These are phyloP conservation scores for Fagus crenata DNA, from an alignment of 306 rosid species.

Conservation along the genomic window DNA sequence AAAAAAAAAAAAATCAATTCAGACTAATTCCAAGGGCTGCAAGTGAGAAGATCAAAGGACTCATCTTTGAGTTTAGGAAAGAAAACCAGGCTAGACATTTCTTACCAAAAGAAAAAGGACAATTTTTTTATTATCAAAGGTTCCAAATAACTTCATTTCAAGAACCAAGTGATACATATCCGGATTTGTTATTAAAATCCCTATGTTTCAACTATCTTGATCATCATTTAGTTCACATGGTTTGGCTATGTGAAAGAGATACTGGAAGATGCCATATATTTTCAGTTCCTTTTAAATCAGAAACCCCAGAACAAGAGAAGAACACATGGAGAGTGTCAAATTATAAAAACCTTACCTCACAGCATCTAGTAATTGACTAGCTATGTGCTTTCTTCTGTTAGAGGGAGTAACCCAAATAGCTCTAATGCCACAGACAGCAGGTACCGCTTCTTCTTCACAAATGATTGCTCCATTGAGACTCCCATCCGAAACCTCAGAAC, in stretches of 20 bases:
- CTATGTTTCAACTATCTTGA: neutral
- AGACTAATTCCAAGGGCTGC: neutral
- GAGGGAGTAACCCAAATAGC: conserved; percentile 87
- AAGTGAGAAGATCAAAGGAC: neutral
- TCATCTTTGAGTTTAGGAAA: neutral
- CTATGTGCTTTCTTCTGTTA: conserved; percentile 69
- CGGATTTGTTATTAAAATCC: neutral
- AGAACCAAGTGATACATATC: neutral
- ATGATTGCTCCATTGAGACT: conserved; percentile 47
- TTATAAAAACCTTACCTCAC: conserved; percentile 51
- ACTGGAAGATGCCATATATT: neutral
- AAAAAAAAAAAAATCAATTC: conserved; percentile 8
- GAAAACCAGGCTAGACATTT: neutral
- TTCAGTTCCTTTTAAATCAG: neutral
- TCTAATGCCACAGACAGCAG: conserved; percentile 75
- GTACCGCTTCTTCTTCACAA: conserved; percentile 54
- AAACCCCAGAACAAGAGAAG: neutral
- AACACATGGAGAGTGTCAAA: neutral
- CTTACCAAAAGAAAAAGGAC: neutral
- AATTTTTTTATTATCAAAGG: neutral
- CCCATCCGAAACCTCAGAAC: conserved; percentile 36
- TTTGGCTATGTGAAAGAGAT: neutral
- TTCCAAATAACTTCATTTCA: neutral
- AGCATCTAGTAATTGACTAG: conserved; percentile 68
- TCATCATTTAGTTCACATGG: neutral